phyloP scores from a whole-genome alignment of 2,329 filamentous ascomycete genomes.

The Pleurostoma richardsiae region DNA sequence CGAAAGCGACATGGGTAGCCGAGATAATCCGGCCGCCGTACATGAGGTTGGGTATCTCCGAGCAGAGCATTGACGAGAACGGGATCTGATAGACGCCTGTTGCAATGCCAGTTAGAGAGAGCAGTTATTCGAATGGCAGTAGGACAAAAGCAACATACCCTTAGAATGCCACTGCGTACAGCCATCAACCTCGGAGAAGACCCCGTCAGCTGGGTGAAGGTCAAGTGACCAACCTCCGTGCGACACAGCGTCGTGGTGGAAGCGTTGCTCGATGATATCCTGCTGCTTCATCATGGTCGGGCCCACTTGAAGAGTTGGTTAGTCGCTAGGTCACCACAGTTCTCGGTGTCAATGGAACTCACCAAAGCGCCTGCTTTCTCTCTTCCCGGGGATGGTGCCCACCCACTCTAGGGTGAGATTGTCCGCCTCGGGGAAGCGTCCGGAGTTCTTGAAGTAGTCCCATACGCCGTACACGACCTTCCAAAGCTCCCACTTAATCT shows the following conservation, averaged over 20 bases:
- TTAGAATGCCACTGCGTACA: slow-evolving; percentile 18
- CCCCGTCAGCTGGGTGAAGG: slow-evolving; percentile 17
- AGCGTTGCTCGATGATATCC: slow-evolving; percentile 17
- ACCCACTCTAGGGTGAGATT: slow-evolving; percentile 18
- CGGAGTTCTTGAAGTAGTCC: slow-evolving; percentile 19
- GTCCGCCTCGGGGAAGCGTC: slow-evolving; percentile 16
- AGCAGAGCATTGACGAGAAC: slow-evolving; percentile 16
- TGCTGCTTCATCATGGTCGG: slow-evolving; percentile 17
- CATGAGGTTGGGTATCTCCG: slow-evolving; percentile 16
- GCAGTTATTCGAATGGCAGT: background rate
- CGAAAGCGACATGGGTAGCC: slow-evolving; percentile 16
- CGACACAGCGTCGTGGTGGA: slow-evolving; percentile 15
- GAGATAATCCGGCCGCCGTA: slow-evolving; percentile 18
- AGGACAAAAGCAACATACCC: slow-evolving; percentile 1
- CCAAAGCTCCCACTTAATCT: slow-evolving; percentile 20
- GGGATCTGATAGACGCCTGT: slow-evolving; percentile 16
- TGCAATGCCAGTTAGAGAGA: background rate
- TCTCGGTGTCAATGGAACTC: background rate
- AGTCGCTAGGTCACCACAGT: background rate
- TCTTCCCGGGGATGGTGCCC: slow-evolving; percentile 16
- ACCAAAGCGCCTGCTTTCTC: slow-evolving; percentile 16
- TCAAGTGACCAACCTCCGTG: slow-evolving; percentile 18
- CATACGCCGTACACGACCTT: slow-evolving; percentile 17
- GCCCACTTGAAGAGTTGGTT: slow-evolving; percentile 7
- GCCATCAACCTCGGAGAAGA: slow-evolving; percentile 18